These are phyloP conservation scores for Scheffersomyces stipitis DNA, from an alignment of 805 yeast species.

Conservation along the genomic window DNA sequence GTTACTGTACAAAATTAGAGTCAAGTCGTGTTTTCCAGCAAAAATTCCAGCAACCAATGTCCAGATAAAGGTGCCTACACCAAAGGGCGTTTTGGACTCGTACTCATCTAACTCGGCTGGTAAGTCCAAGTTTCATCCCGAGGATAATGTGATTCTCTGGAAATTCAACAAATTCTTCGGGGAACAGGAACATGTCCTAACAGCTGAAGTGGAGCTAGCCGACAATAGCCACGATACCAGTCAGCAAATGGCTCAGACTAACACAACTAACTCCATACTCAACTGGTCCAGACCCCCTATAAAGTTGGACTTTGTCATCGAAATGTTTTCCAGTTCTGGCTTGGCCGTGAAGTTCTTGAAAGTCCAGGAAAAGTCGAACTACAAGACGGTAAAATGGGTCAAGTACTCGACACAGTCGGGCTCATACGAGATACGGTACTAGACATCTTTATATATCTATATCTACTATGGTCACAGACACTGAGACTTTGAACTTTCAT, in stretches of 20 bases:
- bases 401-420: constrained; percentile 76
- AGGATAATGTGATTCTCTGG: constrained; percentile 69
- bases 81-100: constrained; percentile 35
- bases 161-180: constrained; percentile 68
- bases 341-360: constrained; percentile 69
- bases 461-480: too few species aligned
- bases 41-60: constrained; percentile 66
- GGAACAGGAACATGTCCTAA: constrained; percentile 57
- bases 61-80: constrained; percentile 64
- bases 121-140: constrained; percentile 65
- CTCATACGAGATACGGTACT: constrained; percentile 75
- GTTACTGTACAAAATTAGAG: constrained; percentile 56
- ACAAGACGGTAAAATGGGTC: constrained; percentile 84
- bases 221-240: constrained; percentile 6
- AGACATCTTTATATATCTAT: too few species aligned
- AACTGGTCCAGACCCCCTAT: constrained; percentile 77
- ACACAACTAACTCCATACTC: constrained; percentile 9
- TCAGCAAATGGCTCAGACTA: too few species aligned
- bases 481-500: too few species aligned
- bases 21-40: constrained; percentile 60
- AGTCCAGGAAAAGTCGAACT: constrained; percentile 58
- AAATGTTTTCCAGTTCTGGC: constrained; percentile 79
- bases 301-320: constrained; percentile 61
- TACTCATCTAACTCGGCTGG: constrained; percentile 53
- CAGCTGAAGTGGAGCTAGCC: constrained; percentile 50